Evolutionary conservation across 163 green algal species (phyloP), one percentile per base, ranked within the genome.

Genomic region (Scenedesmus sp.): DNA sequence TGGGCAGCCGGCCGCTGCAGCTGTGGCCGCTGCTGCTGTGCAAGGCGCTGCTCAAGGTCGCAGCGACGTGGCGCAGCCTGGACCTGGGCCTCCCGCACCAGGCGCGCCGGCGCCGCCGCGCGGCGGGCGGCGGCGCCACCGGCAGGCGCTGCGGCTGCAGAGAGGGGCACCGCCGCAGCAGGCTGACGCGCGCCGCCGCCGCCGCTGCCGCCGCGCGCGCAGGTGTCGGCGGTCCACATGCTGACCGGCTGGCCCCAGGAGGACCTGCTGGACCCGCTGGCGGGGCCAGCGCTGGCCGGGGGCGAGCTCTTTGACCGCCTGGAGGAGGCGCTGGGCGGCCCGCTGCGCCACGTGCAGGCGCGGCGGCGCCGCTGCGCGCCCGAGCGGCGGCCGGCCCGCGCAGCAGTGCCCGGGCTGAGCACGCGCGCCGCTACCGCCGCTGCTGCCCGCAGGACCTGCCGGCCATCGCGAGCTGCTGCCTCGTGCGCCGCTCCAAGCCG

Each of bases 31-130:
- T 96, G 77, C 77, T 96, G 51, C 85, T 96, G 28, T 85, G 80
- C 85, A 96, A 96, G 75, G 91, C 91, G 10, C 57, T 95, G 39
- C 81, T 94, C 60, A 96, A 95, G 86, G 83, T 95, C 33, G 91
- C 93, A 86, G 84, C 88, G 4, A 69, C 79, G 2, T 89, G 88
- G 48, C 75, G 87, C 67, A 77, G 90, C 47, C 75, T 90, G 31
- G 77, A 90, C 51, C 54, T 80, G 48, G 45, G 28, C 13, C 73
- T 88, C 53, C 86, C 84, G 42, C 71, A 87, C 60, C 82, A 89
- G 79, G 86, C 85, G 42, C 54, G 74, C 13, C 9, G 24, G 18
- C n/a, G n/a, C n/a, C n/a, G n/a, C n/a, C n/a, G n/a, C n/a, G n/a
- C n/a, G n/a, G n/a, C n/a, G n/a, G n/a, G n/a, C n/a, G n/a, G n/a